Evolutionary conservation across 2,329 filamentous ascomycete species (phyloP).

Genomic region (Sclerotinia spermophila): DNA sequence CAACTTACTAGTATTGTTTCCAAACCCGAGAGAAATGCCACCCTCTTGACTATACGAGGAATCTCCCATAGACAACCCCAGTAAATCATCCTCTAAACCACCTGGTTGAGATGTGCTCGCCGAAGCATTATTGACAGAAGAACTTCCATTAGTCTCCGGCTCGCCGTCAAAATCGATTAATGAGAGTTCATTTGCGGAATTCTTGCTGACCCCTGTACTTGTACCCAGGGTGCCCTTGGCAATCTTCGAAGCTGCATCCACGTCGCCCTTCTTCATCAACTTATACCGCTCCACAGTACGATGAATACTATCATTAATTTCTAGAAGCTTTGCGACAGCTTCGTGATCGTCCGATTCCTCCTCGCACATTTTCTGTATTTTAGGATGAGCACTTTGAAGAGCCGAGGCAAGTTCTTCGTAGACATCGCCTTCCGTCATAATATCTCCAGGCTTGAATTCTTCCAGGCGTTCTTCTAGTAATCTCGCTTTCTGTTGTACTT

Average conservation of each 20-base stretch:
- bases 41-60: constrained; percentile 68
- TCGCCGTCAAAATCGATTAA: constrained; percentile 85
- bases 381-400: constrained; percentile 89
- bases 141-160: constrained; percentile 53
- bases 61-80: constrained; percentile 75
- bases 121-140: constrained; percentile 41
- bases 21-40: constrained; percentile 78
- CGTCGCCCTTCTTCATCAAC: constrained; percentile 90
- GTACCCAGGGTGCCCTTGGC: constrained; percentile 74
- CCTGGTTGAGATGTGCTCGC: constrained; percentile 44
- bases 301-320: constrained; percentile 99
- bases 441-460: constrained; percentile 76
- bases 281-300: constrained; percentile 94
- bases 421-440: constrained; percentile 64
- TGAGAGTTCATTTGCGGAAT: constrained; percentile 74
- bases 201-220: constrained; percentile 61
- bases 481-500: constrained; percentile 92
- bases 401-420: constrained; percentile 84
- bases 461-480: constrained; percentile 90
- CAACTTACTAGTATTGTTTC: constrained; percentile 60
- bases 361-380: constrained; percentile 99
- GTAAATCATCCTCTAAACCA: constrained; percentile 81
- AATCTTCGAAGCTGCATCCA: constrained; percentile 78
- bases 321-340: constrained; percentile 88
- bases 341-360: constrained; percentile 97